phyloP scores from a whole-genome alignment of 139 green algal species.

The Yamagishiella unicocca region DNA sequence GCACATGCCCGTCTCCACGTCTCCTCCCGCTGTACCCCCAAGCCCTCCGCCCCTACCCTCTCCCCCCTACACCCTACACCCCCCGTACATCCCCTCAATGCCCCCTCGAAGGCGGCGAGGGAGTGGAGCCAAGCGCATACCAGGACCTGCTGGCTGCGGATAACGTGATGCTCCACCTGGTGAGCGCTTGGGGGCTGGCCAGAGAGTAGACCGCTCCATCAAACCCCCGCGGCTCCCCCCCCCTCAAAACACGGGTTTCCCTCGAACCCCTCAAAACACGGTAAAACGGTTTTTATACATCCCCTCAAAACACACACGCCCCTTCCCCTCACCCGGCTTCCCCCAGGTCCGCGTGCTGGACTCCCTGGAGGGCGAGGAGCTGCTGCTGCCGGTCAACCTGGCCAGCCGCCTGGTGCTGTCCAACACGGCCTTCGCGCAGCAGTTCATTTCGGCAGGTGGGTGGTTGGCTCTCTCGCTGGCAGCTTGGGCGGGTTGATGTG shows the following conservation, averaged over 20 bases:
- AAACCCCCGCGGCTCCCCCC: too few relatives aligned
- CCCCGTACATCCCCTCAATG: too few relatives aligned
- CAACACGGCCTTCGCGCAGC: slow-evolving; percentile 52
- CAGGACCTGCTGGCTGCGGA: slow-evolving; percentile 57
- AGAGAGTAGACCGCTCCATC: too few relatives aligned
- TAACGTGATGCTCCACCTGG: slow-evolving; percentile 51
- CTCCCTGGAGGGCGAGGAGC: slow-evolving; percentile 41
- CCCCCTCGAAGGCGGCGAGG: slow-evolving; percentile 25
- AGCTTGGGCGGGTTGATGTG: too few relatives aligned
- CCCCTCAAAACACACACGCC: too few relatives aligned
- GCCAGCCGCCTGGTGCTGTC: slow-evolving; percentile 61
- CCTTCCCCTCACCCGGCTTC: too few relatives aligned
- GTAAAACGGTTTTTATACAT: too few relatives aligned
- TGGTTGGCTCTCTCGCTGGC: too few relatives aligned
- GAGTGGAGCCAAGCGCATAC: slow-evolving; percentile 53
- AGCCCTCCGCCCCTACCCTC: background rate
- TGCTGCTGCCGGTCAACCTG: slow-evolving; percentile 59
- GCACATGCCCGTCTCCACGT: too few relatives aligned
- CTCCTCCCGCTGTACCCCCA: background rate
- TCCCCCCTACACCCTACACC: background rate
- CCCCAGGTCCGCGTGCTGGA: slow-evolving; percentile 47
- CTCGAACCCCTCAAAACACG: too few relatives aligned
- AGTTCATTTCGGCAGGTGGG: slow-evolving; percentile 41
- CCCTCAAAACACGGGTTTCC: too few relatives aligned
- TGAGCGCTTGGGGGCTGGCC: background rate